Evolutionary conservation across 1,139 yeast species (phyloP).

Genomic region (Yamadazyma songkhlaensis): DNA sequence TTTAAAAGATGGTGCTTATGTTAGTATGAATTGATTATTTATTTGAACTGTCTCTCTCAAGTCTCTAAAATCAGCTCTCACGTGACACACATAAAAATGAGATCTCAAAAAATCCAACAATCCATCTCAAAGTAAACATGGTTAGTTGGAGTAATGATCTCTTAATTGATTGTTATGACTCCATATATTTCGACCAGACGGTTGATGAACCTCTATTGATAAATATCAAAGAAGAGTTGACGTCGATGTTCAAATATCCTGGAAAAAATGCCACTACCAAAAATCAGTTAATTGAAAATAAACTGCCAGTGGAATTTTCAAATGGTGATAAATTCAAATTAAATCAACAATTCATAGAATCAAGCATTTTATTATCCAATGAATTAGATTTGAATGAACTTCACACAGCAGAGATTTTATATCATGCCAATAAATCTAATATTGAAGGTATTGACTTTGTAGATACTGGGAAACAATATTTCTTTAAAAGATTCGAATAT

Average conservation of each 20-base stretch:
- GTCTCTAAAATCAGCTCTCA: background rate
- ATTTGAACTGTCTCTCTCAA: too few species aligned
- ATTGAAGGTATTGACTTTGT: conserved; percentile 51
- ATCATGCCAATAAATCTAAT: conserved; percentile 39
- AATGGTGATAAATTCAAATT: conserved; percentile 62
- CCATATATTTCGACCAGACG: conserved; percentile 27
- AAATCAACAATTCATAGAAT: conserved; percentile 55
- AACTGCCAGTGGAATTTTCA: conserved; percentile 49
- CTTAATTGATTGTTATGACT: conserved; percentile 36
- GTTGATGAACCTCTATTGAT: conserved; percentile 23
- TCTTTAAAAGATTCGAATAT: conserved; percentile 65
- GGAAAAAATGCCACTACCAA: conserved; percentile 54
- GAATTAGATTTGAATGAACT: conserved; percentile 39
- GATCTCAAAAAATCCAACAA: conserved; percentile 3
- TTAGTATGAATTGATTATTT: conserved; percentile 1
- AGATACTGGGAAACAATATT: conserved; percentile 72
- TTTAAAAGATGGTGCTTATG: conserved; percentile 21
- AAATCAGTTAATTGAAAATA: conserved; percentile 43
- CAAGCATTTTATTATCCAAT: conserved; percentile 56
- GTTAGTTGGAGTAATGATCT: conserved; percentile 33
- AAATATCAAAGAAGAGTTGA: conserved; percentile 46
- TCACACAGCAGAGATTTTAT: conserved; percentile 35
- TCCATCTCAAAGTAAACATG: conserved; percentile 4
- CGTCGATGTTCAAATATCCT: conserved; percentile 47
- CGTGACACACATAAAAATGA: background rate